Percentiles rank a stretch among this genome's conserved stretches.
Evolutionary conservation across 352 stramenopile genomes (phyloP).

Genomic region (Pythium rhizo-oryzae): DNA sequence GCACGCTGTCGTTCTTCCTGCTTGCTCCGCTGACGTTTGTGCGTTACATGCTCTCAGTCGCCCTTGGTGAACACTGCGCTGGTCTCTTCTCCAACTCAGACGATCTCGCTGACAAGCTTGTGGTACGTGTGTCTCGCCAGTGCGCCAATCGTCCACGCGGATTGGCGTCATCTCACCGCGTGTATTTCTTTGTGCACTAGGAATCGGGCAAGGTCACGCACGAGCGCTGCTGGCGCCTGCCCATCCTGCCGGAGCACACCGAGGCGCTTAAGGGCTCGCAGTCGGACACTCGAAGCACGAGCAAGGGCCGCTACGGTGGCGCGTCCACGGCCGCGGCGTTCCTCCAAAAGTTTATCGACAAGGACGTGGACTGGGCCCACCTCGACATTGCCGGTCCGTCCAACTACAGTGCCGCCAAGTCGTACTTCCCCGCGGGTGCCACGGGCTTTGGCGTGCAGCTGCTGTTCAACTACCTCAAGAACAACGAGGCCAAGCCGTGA

Average conservation of each 20-base stretch:
- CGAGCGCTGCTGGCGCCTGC: conserved; percentile 90
- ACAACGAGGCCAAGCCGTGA: conserved; percentile 49
- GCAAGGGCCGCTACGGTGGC: conserved; percentile 78
- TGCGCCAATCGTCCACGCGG: no score
- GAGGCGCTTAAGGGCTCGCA: conserved; percentile 79
- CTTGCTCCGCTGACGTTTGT: no score
- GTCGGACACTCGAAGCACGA: conserved; percentile 81
- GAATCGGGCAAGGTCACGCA: conserved; percentile 60
- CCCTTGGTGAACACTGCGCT: conserved; percentile 87
- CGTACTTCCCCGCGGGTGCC: conserved; percentile 84
- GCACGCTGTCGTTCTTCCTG: no score
- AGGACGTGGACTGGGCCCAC: conserved; percentile 89
- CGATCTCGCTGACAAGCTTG: conserved; percentile 68
- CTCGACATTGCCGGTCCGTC: conserved; percentile 89
- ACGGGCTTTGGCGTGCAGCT: conserved; percentile 90
- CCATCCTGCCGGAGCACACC: conserved; percentile 86
- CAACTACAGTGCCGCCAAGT: conserved; percentile 81
- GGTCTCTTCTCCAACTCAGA: conserved; percentile 94
- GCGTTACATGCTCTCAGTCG: conserved; percentile 53
- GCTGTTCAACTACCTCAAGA: conserved; percentile 85
- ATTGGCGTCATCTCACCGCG: background rate
- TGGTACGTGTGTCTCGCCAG: conserved; percentile 33
- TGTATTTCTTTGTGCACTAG: conserved; percentile 17
- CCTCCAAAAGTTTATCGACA: conserved; percentile 88
- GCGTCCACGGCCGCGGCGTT: conserved; percentile 88